Evolutionary conservation across 306 rosid species (phyloP), one percentile per base, ranked within the genome.

Genomic region (Malus asiatica): DNA sequence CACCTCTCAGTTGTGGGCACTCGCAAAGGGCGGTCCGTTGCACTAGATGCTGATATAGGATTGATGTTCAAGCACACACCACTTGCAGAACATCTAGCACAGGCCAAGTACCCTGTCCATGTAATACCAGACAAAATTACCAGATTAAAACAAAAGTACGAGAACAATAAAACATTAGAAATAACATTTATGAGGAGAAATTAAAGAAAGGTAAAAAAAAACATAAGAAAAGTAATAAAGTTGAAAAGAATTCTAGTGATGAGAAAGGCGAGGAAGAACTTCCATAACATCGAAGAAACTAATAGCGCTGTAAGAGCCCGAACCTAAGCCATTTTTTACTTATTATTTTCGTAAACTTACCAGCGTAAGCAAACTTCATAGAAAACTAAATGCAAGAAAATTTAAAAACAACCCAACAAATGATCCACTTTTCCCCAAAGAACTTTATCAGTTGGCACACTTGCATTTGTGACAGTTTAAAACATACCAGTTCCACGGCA

Each of bases 31-130:
- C 58, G 27, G 72, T 82, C 79, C 62, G 87, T 83, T 72, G 83
- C 72, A 66, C 68, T 83, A 16, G 90, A 84, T 71, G 77, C 83
- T 18, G 96, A 92, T 74, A 92, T 77, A 51, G 87, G 89, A 76
- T 90, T 81, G 58, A 82, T 73, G 69, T 84, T 85, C 88, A 95
- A 78, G 81, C 97, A 90, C 10, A 86, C 88, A 20, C 99, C 97
- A 72, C 97, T 88, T 1, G 96, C 84, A 7, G 97, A 90, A 82
- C 99, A 92, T 73, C 97, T 85, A 72, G 97, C 97, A 71, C 99
- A 92, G 46, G 99, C 90, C 84, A 95, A 84, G 89, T 95, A 95
- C 48, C 99, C 99, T 95, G 73, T 61, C 60, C 84, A 80, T 11
- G 70, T 53, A 72, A 74, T 62, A 72, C 29, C 22, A 66, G 13